These are phyloP conservation scores for Garcia nutans DNA, from an alignment of 345 rosid species.

Conservation along the genomic window DNA sequence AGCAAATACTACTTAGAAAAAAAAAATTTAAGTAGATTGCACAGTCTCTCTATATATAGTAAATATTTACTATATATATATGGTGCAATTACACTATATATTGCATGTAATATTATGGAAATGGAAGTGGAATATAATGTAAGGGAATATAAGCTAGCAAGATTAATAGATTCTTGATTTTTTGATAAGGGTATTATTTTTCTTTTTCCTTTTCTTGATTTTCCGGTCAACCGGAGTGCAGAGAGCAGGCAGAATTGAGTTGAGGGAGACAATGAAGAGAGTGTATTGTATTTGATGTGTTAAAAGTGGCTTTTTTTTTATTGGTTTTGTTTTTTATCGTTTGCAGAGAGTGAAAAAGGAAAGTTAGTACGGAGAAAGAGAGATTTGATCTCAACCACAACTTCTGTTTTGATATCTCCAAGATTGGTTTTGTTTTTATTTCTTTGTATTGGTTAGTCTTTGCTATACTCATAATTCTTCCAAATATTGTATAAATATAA, in stretches of 20 bases:
- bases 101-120: conserved; percentile 17
- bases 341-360: conserved; percentile 11
- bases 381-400: conserved; percentile 52
- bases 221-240: conserved; percentile 12
- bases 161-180: neutral
- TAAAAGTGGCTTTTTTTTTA: conserved; percentile 9
- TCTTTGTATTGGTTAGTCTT: neutral
- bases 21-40: neutral
- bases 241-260: neutral
- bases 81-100: conserved; percentile 20
- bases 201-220: neutral
- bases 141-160: neutral
- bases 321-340: neutral
- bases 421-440: conserved; percentile 26
- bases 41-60: neutral
- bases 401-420: conserved; percentile 31
- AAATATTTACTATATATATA: neutral
- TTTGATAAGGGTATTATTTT: neutral
- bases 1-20: neutral
- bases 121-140: neutral
- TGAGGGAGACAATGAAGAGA: conserved; percentile 6
- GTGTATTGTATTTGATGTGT: neutral
- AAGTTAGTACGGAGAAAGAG: conserved; percentile 29
- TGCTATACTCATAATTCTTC: neutral
- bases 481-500: too few relatives aligned